Base-by-base conservation (phyloP, 2,329 filamentous ascomycete species). In the Didymella keratinophila region DNA sequence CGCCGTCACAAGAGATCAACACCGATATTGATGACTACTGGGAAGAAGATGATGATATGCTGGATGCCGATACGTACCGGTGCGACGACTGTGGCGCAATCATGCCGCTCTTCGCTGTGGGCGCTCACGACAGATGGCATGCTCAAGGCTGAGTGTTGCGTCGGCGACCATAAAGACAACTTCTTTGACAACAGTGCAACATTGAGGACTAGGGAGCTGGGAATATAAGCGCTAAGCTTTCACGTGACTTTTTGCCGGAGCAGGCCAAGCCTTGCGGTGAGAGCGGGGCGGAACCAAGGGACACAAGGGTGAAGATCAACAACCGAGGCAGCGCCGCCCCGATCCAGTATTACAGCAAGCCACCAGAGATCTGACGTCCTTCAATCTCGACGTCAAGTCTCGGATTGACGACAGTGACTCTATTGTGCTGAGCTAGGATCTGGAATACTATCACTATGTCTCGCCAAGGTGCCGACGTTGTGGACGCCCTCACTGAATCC, bases 101-200 rank as follows among this genome's bases (percentile, higher is more conserved):
- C 3, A 81, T 89, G 64, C 86, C 86, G 4, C 49, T 72, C 0
- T 89, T 89, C 73, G 86, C 86, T 6, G 79, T 86, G 72, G 67
- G 78, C 5, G 86, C 87, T 4, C 87, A 89, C 69, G 71, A 77
- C 37, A 79, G 84, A 23, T 86, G 82, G 67, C 84, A 86, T 69
- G 68, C 70, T 8, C 66, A 79, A 34, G 6, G n/a, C 20, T 51
- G 21, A 46, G 16, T 14, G 18, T 28, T 51, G n/a, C 42, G 30
- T n/a, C 6, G 10, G 10, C 56, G 74, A 66, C 12, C 75, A 70
- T 34, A 21, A 20, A 11, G 16, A 6, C 2, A 37, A 10, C 28
- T 30, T 16, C 43, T 52, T 56, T 52, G 42, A 47, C 34, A 52
- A 48, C 44, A 44, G 32, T 32, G 44, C 27, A 45, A 49, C 8